Base-by-base conservation (phyloP, 371 early-diverging fungal species). In the Saksenaea oblongispora region DNA sequence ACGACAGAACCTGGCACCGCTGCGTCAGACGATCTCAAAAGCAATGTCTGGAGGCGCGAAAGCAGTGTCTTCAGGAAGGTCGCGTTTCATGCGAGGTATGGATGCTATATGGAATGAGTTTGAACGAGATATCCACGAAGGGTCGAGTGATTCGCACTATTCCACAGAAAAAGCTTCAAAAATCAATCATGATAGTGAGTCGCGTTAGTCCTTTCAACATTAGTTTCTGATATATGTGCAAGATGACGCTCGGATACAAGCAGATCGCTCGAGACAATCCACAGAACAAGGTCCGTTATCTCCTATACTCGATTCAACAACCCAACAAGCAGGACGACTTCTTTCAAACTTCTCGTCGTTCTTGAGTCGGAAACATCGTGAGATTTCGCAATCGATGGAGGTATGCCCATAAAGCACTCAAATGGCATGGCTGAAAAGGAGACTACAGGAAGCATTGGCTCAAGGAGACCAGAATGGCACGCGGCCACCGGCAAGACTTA, bases 11-110 rank as follows among this genome's bases (percentile, higher is more conserved):
- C 59, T 89, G 26, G 82, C 80, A 1, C 88, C 89, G 0, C 63
- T 88, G 26, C 82, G 86, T 58, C 82, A 87, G 34, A 84, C 87
- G 5, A 64, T 91, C 17, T 80, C 80, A 3, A 84, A 84, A 57
- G 89, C 88, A 3, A 74, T 89, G 73, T 76, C 87, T 0, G 82
- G 84, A 0, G 84, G 87, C 17, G 74, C 75, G 0, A 74, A 75
- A 34, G 82, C 76, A 0, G 68, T 82, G 9, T 79, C 84, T 1
- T 80, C 76, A n/a, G 87, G 87, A 13, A 58, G 80, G 28, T 78
- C 75, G 8, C 63, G 79, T 22, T 55, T 85, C 14, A 66, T 81
- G 22, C 78, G 74, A 34, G 85, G 82, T 0, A 41, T 82, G 56
- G 84, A 87, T 67, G 74, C 83, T 0, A 63, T 87, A 17, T 84